Percentiles rank a stretch among this genome's conserved stretches.
Evolutionary conservation across 768 basidiomycete genomes (phyloP).

Genomic region (Amanita exitialis): DNA sequence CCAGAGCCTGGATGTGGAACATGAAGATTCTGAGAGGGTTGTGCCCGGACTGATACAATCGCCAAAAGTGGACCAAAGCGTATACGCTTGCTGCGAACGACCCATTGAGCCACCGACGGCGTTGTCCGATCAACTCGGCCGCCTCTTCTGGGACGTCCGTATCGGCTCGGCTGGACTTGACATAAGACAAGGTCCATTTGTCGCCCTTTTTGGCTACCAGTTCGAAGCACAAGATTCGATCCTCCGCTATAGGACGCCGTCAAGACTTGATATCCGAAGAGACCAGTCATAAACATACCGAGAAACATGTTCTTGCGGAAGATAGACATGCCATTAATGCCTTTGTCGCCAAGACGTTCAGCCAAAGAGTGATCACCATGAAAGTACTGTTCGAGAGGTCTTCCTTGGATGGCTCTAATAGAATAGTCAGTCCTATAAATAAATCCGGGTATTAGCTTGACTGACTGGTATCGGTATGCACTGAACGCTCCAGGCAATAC

Average conservation of each 20-base stretch:
- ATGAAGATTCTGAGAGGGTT: constrained; percentile 66
- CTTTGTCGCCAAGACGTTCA: constrained; percentile 88
- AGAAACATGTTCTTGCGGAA: constrained; percentile 84
- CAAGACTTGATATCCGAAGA: neutral
- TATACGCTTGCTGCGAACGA: constrained; percentile 92
- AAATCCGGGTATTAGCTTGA: neutral
- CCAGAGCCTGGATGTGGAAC: constrained; percentile 87
- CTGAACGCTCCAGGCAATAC: constrained; percentile 96
- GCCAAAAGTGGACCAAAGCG: constrained; percentile 75
- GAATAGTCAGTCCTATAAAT: neutral
- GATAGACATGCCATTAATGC: constrained; percentile 94
- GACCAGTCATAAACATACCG: constrained; percentile 18
- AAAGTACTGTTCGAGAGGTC: constrained; percentile 81
- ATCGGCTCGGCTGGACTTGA: constrained; percentile 93
- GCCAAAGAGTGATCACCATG: constrained; percentile 86
- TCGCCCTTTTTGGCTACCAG: constrained; percentile 85
- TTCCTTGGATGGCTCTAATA: constrained; percentile 68
- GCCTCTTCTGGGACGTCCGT: constrained; percentile 90
- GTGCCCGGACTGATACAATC: neutral
- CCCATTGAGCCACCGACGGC: constrained; percentile 94
- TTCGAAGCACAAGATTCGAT: constrained; percentile 97
- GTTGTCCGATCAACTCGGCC: constrained; percentile 87
- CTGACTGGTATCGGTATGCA: constrained; percentile 76
- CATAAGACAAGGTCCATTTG: constrained; percentile 79
- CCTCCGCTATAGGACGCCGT: constrained; percentile 46